Evolutionary conservation across 441 rosid genomes (phyloP).

Genomic region (Adansonia madagascariensis): DNA sequence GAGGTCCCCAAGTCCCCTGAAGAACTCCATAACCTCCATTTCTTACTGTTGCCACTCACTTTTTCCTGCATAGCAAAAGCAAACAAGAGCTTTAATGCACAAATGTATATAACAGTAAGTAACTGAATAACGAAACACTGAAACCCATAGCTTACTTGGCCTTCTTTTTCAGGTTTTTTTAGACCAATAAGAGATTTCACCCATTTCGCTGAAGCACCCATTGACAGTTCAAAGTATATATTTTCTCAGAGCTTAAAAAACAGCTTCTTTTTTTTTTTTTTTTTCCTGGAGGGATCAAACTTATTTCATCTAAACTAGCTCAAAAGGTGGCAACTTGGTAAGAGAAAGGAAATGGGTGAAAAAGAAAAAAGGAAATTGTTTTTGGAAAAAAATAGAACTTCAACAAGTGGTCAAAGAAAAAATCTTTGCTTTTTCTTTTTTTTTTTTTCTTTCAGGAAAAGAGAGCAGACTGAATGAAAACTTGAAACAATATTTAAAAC

Average conservation of each 20-base stretch:
- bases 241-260: not conserved
- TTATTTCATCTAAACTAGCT: not conserved
- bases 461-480: not conserved
- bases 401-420: not conserved
- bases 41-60: slow-evolving; percentile 57
- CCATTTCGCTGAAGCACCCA: slow-evolving; percentile 95
- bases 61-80: slow-evolving; percentile 42
- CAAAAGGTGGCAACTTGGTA: slow-evolving; percentile 1
- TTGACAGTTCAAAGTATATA: not conserved
- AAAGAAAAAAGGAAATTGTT: not conserved
- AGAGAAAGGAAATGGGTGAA: slow-evolving; percentile 8
- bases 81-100: not conserved
- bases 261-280: too few species aligned
- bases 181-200: slow-evolving; percentile 74
- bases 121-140: not conserved
- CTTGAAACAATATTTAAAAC: not conserved
- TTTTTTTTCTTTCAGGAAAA: not conserved
- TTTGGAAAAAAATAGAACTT: not conserved
- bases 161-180: slow-evolving; percentile 67
- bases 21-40: slow-evolving; percentile 84
- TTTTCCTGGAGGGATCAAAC: not conserved
- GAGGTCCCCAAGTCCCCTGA: slow-evolving; percentile 64
- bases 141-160: slow-evolving; percentile 45
- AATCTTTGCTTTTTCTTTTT: not conserved
- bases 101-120: not conserved